phyloP scores from a whole-genome alignment of 345 rosid genomes.

The Citrus glauca region DNA sequence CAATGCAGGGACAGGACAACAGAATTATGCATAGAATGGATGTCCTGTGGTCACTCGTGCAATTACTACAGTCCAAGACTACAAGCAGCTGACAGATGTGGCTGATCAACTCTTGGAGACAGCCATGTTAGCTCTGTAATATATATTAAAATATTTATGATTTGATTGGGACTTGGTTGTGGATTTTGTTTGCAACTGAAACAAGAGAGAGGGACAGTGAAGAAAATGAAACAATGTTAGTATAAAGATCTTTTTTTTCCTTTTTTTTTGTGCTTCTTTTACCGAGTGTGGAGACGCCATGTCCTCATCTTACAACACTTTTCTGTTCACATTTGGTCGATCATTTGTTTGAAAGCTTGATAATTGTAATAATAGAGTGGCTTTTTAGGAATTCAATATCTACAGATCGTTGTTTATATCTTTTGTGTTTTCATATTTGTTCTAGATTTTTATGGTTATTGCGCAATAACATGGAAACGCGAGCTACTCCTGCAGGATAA shows the following conservation, averaged over 20 bases:
- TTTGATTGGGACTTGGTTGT: slow-evolving; percentile 22
- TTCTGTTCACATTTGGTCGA: slow-evolving; percentile 1
- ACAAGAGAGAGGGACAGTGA: not conserved
- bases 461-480: not conserved
- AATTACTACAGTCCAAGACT: slow-evolving; percentile 69
- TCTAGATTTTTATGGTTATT: not conserved
- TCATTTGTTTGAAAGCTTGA: slow-evolving; percentile 18
- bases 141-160: slow-evolving; percentile 22
- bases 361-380: slow-evolving; percentile 12
- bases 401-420: not conserved
- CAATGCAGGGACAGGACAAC: slow-evolving; percentile 68
- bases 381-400: not conserved
- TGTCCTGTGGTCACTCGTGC: slow-evolving; percentile 90
- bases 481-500: not conserved
- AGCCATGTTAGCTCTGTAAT: slow-evolving; percentile 17
- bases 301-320: not conserved
- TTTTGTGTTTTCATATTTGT: not conserved
- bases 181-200: slow-evolving; percentile 18
- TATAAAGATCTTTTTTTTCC: not conserved
- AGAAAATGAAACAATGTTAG: not conserved
- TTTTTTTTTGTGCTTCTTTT: not conserved
- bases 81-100: slow-evolving; percentile 28
- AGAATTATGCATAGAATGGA: slow-evolving; percentile 85
- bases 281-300: slow-evolving; percentile 11
- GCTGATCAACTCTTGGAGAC: slow-evolving; percentile 20